These are phyloP conservation scores for Tylopilus vinaceipallidus DNA, from an alignment of 768 basidiomycete genomes.

Conservation along the genomic window DNA sequence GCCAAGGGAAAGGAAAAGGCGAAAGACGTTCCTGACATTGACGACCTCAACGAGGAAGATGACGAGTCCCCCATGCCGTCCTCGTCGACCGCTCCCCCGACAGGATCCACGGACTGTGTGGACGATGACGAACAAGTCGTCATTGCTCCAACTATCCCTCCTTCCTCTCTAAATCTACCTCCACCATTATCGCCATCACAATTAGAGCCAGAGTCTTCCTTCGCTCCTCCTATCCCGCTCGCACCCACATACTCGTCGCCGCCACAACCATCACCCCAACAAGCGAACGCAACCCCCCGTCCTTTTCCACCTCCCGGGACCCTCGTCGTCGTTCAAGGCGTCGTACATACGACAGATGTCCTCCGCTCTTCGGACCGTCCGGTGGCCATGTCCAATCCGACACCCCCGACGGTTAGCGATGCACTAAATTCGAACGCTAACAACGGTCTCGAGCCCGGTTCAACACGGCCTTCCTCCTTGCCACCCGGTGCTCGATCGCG, in stretches of 20 bases:
- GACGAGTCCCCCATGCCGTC: slow-evolving; percentile 10
- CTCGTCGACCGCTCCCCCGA: slow-evolving; percentile 15
- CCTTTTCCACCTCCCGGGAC: slow-evolving; percentile 75
- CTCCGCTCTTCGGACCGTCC: slow-evolving; percentile 36
- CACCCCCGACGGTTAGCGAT: slow-evolving; percentile 3
- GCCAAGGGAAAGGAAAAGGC: slow-evolving; percentile 40
- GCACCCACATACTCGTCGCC: slow-evolving; percentile 14
- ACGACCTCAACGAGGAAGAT: slow-evolving; percentile 5
- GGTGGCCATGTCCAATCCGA: slow-evolving; percentile 11
- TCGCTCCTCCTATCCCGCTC: slow-evolving; percentile 12
- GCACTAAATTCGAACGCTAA: slow-evolving; percentile 3
- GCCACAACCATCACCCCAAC: slow-evolving; percentile 24
- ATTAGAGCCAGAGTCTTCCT: slow-evolving; percentile 12
- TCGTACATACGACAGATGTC: slow-evolving; percentile 74
- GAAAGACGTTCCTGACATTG: slow-evolving; percentile 14
- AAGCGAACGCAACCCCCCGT: slow-evolving; percentile 25
- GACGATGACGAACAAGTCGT: slow-evolving; percentile 24
- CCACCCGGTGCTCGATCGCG: slow-evolving; percentile 32
- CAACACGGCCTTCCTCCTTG: slow-evolving; percentile 20
- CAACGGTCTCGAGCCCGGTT: slow-evolving; percentile 4
- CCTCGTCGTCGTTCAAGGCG: slow-evolving; percentile 80
- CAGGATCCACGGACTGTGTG: slow-evolving; percentile 1
- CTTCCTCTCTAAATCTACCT: slow-evolving; percentile 8
- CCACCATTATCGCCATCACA: slow-evolving; percentile 10
- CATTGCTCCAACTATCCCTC: slow-evolving; percentile 17